Evolutionary conservation across 108 stramenopile genomes (phyloP).

Genomic region (Skeletonema potamos): DNA sequence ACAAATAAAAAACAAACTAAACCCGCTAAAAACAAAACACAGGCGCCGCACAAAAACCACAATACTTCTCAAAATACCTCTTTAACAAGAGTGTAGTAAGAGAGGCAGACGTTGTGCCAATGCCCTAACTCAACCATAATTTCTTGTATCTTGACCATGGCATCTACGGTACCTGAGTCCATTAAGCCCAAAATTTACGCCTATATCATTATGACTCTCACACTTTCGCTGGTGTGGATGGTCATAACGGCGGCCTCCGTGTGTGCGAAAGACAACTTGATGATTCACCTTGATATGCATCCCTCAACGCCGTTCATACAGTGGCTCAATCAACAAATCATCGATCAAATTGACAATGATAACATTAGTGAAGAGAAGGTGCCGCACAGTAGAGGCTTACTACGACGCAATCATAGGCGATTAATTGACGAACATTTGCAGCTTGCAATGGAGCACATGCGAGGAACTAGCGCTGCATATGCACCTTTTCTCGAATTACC

Average conservation of each 20-base stretch:
- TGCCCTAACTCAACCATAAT: too few species aligned
- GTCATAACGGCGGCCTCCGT: not conserved
- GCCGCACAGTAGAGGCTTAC: not conserved
- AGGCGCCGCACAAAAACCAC: too few species aligned
- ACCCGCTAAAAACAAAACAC: too few species aligned
- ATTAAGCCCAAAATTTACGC: too few species aligned
- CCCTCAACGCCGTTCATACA: not conserved
- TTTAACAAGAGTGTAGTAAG: too few species aligned
- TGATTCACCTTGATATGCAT: not conserved
- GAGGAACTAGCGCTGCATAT: constrained; percentile 13
- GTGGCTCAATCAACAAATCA: not conserved
- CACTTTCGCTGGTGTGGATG: not conserved
- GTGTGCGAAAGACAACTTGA: not conserved
- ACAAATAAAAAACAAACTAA: not conserved
- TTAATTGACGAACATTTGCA: constrained; percentile 1
- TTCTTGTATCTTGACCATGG: too few species aligned
- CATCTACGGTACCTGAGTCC: too few species aligned
- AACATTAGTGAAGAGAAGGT: too few species aligned
- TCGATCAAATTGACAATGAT: not conserved
- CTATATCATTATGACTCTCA: not conserved
- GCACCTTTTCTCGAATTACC: constrained; percentile 16
- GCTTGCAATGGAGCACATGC: not conserved
- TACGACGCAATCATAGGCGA: not conserved
- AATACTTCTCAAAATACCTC: too few species aligned
- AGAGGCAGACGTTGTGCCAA: too few species aligned